Evolutionary conservation across 768 basidiomycete genomes (phyloP).

Genomic region (Russula sp.): DNA sequence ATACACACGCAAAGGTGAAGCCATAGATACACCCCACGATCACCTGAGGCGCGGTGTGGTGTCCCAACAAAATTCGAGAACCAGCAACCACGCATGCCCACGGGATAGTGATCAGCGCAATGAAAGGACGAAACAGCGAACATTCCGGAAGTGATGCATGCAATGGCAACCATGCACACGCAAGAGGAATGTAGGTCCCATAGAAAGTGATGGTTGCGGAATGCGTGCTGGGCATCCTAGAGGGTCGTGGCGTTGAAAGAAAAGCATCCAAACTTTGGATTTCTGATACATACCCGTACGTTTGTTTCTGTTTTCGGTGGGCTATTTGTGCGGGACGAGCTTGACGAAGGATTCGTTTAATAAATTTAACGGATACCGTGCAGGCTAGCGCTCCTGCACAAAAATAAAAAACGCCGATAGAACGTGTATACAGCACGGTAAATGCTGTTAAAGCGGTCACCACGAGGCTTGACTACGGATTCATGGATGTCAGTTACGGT

Average conservation of each 20-base stretch:
- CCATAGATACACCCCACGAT: constrained; percentile 53
- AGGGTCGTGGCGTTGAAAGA: neutral
- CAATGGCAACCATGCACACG: constrained; percentile 49
- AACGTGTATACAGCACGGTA: constrained; percentile 52
- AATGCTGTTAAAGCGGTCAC: constrained; percentile 46
- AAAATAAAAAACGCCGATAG: constrained; percentile 56
- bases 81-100: constrained; percentile 48
- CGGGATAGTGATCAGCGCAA: constrained; percentile 43
- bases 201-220: constrained; percentile 62
- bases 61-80: constrained; percentile 69
- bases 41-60: constrained; percentile 70
- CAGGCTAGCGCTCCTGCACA: constrained; percentile 49
- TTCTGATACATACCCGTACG: constrained; percentile 55
- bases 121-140: constrained; percentile 34
- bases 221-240: constrained; percentile 81
- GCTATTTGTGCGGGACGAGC: constrained; percentile 44
- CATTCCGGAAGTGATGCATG: constrained; percentile 46
- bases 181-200: constrained; percentile 51
- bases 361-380: constrained; percentile 47
- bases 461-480: constrained; percentile 46
- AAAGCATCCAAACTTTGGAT: neutral
- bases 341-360: constrained; percentile 58
- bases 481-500: constrained; percentile 6
- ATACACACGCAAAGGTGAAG: constrained; percentile 40
- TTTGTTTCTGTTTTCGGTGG: constrained; percentile 37